Evolutionary conservation across 371 early-diverging fungal genomes (phyloP), one percentile per base, ranked within the genome.

Genomic region (Saksenaea oblongispora): DNA sequence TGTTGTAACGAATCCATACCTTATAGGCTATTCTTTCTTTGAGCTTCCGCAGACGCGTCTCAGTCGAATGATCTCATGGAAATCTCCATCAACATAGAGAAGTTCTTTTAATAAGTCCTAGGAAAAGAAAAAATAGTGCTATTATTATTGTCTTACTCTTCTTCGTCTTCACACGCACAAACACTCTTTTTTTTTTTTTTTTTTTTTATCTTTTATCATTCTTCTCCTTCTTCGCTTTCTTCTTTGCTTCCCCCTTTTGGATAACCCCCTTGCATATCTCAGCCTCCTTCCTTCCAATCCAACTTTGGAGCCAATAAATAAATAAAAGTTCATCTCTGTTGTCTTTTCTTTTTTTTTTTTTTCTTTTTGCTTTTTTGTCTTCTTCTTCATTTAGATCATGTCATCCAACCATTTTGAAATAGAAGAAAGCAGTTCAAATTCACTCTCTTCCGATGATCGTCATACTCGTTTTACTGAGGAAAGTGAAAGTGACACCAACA

Each of bases 1-100:
- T 7, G 51, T 18, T 14, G 37, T 7, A 34, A 37, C 34, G 4
- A 22, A 54, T 10, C 13, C 24, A 53, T 35, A 24, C 37, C 35
- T 37, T 51, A 36, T 31, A 58, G 67, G 59, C n/a, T 73, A 73
- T 62, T 66, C 67, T 15, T 70, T 69, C 59, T 69, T 73, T 62
- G 73, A 73, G 34, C 56, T 70, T 13, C 73, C 73, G 51, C 59
- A 39, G 15, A 61, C 70, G 7, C 55, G 60, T 24, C 31, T 69
- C 28, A 61, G 68, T 31, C 53, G 61, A 28, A 54, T 65, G n/a
- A 54, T 69, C 3, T 59, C 65, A 55, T 65, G 72, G 69, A 62
- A 68, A 54, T 64, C 59, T 44, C 36, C 15, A 37, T 39, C 34
- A 58, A 22, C 14, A 8, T 14, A 58, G 10, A 37, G 28, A 54